A percentile compares a stretch with the other conserved stretches of the same genome.
These are phyloP conservation scores for Colletotrichum magnum DNA, from an alignment of 2,329 filamentous ascomycete genomes.

Conservation along the genomic window DNA sequence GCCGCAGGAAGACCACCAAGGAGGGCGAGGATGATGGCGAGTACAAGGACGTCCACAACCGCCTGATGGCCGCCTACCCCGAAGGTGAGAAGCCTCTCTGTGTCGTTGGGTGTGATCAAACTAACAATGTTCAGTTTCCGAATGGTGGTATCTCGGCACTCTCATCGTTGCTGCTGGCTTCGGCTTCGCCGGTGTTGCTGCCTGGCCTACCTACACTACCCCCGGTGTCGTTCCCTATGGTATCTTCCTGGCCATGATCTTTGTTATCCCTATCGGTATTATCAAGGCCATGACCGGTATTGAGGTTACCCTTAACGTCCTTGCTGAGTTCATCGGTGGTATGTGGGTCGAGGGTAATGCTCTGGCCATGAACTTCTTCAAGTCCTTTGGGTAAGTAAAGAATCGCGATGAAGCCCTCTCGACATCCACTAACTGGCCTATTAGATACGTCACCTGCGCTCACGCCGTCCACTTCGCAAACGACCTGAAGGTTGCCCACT, in stretches of 20 bases:
- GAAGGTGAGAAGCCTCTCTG: slow-evolving; percentile 40
- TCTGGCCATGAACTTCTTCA: slow-evolving; percentile 64
- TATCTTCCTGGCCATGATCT: slow-evolving; percentile 56
- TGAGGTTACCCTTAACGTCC: slow-evolving; percentile 58
- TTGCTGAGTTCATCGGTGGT: slow-evolving; percentile 65
- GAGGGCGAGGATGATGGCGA: slow-evolving; percentile 53
- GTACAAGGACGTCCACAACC: slow-evolving; percentile 51
- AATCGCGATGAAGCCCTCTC: slow-evolving; percentile 15
- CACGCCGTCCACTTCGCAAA: slow-evolving; percentile 66
- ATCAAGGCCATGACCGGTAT: slow-evolving; percentile 60
- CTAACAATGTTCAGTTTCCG: slow-evolving; percentile 48
- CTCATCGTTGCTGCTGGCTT: slow-evolving; percentile 53
- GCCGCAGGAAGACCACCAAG: slow-evolving; percentile 48
- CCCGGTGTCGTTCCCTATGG: slow-evolving; percentile 58
- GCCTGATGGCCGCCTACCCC: slow-evolving; percentile 49
- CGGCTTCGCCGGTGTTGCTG: slow-evolving; percentile 54
- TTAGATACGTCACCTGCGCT: slow-evolving; percentile 60
- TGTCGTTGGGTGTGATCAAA: too few relatives aligned
- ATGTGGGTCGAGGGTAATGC: slow-evolving; percentile 58
- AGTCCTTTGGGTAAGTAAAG: slow-evolving; percentile 46
- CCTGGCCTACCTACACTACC: slow-evolving; percentile 58
- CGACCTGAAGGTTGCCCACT: slow-evolving; percentile 65
- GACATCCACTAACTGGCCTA: slow-evolving; percentile 10
- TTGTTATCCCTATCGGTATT: slow-evolving; percentile 62
- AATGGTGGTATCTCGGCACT: slow-evolving; percentile 58